phyloP scores from a whole-genome alignment of 2,329 filamentous ascomycete species.

The Aspergillus glaucus region DNA sequence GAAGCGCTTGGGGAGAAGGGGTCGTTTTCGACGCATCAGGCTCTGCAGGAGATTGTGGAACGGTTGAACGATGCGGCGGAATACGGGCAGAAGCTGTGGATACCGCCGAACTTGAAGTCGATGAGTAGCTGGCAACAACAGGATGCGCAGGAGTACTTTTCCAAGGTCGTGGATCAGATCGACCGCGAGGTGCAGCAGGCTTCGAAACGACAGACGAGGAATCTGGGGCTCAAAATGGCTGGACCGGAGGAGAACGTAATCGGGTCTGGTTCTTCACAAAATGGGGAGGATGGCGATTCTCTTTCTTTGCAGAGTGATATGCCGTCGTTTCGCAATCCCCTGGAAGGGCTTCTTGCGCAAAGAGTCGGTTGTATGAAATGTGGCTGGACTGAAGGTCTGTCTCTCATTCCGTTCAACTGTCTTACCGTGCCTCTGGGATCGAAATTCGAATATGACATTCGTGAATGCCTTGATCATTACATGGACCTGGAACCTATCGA shows the following conservation, averaged over 20 bases:
- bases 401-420: conserved; percentile 89
- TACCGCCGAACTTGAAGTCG: conserved; percentile 71
- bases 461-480: conserved; percentile 76
- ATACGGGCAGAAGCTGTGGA: conserved; percentile 74
- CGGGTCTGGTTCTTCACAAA: conserved; percentile 13
- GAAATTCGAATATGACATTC: conserved; percentile 61
- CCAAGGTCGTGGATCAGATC: conserved; percentile 77
- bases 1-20: conserved; percentile 30
- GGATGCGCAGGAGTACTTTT: conserved; percentile 96
- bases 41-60: conserved; percentile 60
- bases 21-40: conserved; percentile 43
- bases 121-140: conserved; percentile 97
- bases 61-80: conserved; percentile 64
- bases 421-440: conserved; percentile 75
- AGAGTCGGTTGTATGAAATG: conserved; percentile 81
- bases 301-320: conserved; percentile 11
- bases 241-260: conserved; percentile 30
- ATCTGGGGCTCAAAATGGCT: conserved; percentile 36
- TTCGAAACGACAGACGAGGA: conserved; percentile 37
- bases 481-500: conserved; percentile 79
- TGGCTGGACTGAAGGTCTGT: conserved; percentile 79
- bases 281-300: conserved; percentile 8
- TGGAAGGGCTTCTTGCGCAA: conserved; percentile 84
- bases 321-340: conserved; percentile 57
- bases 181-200: conserved; percentile 66